Conservation (phyloP, 805 yeast species). For the Saccharomyces paradoxus region DNA sequence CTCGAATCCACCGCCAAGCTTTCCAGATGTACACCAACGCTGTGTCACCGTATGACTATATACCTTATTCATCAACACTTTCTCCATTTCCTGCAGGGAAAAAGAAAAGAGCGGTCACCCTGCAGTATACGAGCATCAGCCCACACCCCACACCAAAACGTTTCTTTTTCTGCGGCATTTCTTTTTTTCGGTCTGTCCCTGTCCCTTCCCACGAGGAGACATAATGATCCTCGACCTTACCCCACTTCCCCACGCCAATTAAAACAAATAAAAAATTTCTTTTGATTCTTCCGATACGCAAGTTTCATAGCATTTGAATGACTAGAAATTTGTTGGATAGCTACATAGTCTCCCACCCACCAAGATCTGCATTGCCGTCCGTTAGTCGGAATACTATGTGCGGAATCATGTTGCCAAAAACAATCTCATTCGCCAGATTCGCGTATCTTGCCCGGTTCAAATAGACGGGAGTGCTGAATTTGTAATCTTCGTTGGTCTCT, state of each 20-base stretch:
- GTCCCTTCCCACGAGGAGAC: not conserved
- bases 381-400: slow-evolving; percentile 71
- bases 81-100: not conserved
- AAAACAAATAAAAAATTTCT: not conserved
- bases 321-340: slow-evolving; percentile 66
- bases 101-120: not conserved
- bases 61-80: not conserved
- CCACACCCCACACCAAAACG: not conserved
- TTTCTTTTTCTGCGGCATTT: not conserved
- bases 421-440: slow-evolving; percentile 53
- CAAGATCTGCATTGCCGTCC: slow-evolving; percentile 73
- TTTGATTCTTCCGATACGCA: not conserved
- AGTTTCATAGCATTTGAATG: slow-evolving; percentile 38
- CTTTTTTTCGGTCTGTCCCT: not conserved
- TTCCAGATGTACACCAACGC: not conserved
- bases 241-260: not conserved
- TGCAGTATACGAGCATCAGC: not conserved
- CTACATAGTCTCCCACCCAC: slow-evolving; percentile 78
- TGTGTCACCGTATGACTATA: not conserved
- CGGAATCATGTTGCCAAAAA: slow-evolving; percentile 75
- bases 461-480: slow-evolving; percentile 62
- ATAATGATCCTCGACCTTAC: not conserved
- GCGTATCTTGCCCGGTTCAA: slow-evolving; percentile 57
- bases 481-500: slow-evolving; percentile 67
- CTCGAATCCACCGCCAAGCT: not conserved